phyloP scores from a whole-genome alignment of 1,284 basidiomycete species.

The Peniophora sp. region DNA sequence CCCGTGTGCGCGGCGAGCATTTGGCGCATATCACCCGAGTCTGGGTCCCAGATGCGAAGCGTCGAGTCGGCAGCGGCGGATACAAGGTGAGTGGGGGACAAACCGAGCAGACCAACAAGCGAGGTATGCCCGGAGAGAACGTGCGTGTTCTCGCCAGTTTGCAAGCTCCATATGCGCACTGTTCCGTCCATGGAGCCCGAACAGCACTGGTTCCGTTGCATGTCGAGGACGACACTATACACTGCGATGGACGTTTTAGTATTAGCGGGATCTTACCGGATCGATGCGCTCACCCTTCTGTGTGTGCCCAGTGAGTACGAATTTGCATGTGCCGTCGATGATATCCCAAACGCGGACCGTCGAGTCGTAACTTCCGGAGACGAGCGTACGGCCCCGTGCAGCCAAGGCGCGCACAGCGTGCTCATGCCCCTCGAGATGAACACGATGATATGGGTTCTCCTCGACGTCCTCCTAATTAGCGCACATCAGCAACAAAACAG shows the following conservation, averaged over 20 bases:
- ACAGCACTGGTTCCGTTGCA: constrained; percentile 77
- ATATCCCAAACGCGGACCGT: constrained; percentile 94
- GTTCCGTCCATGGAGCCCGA: constrained; percentile 97
- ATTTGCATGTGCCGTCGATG: constrained; percentile 77
- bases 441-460: constrained; percentile 85
- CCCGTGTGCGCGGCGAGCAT: constrained; percentile 84
- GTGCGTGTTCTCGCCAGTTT: constrained; percentile 72
- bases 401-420: constrained; percentile 91
- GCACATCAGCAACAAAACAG: constrained; percentile 2
- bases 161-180: constrained; percentile 86
- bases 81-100: constrained; percentile 84
- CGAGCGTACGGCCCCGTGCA: constrained; percentile 79
- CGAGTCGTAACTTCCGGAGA: constrained; percentile 94
- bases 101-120: constrained; percentile 78
- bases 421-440: constrained; percentile 80
- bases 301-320: constrained; percentile 78
- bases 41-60: constrained; percentile 87
- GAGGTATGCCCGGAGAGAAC: constrained; percentile 83
- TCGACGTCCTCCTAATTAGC: constrained; percentile 54
- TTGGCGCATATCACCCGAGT: constrained; percentile 70
- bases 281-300: constrained; percentile 65
- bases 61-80: constrained; percentile 93
- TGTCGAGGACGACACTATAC: constrained; percentile 86
- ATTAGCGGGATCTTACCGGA: constrained; percentile 1
- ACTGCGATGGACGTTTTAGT: constrained; percentile 37